A percentile compares a stretch with the other conserved stretches of the same genome.
These are phyloP conservation scores for Boletus speciosus DNA, from an alignment of 768 basidiomycete species.

Conservation along the genomic window DNA sequence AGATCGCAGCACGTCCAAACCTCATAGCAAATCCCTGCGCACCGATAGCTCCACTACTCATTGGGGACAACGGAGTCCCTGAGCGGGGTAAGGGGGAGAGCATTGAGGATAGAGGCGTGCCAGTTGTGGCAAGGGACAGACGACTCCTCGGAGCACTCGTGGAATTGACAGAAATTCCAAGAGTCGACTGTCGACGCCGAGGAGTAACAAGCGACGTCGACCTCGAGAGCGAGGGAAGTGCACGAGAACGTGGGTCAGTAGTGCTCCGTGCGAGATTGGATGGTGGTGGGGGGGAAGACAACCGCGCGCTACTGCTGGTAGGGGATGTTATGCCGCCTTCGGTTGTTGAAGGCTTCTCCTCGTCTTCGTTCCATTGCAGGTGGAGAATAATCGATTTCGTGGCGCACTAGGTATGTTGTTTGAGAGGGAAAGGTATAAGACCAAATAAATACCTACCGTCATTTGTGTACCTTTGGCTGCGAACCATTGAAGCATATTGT, in stretches of 20 bases:
- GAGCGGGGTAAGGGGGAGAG: constrained; percentile 29
- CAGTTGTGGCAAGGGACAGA: constrained; percentile 40
- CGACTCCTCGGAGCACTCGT: constrained; percentile 39
- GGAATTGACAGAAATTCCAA: constrained; percentile 35
- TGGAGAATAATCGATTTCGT: constrained; percentile 85
- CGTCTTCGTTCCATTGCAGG: constrained; percentile 80
- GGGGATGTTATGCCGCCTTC: constrained; percentile 24
- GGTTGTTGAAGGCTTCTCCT: constrained; percentile 20
- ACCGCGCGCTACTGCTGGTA: constrained; percentile 15
- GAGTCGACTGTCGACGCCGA: constrained; percentile 33
- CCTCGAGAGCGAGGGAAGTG: constrained; percentile 50
- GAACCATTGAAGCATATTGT: constrained; percentile 94
- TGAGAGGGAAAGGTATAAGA: background rate
- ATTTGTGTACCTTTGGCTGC: constrained; percentile 87
- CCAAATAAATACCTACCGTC: constrained; percentile 54
- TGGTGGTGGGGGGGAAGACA: constrained; percentile 30
- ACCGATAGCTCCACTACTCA: constrained; percentile 20
- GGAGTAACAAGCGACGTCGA: constrained; percentile 47
- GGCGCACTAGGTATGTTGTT: constrained; percentile 58
- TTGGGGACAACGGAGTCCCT: constrained; percentile 34
- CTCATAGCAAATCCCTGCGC: constrained; percentile 41
- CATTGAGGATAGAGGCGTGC: constrained; percentile 37
- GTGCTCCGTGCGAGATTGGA: constrained; percentile 17
- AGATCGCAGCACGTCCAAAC: constrained; percentile 67
- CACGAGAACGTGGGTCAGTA: constrained; percentile 39